A percentile compares a stretch with the other conserved stretches of the same genome.
Evolutionary conservation across 83 land plant genomes (phyloP).

Genomic region (Isoetes engelmannii): DNA sequence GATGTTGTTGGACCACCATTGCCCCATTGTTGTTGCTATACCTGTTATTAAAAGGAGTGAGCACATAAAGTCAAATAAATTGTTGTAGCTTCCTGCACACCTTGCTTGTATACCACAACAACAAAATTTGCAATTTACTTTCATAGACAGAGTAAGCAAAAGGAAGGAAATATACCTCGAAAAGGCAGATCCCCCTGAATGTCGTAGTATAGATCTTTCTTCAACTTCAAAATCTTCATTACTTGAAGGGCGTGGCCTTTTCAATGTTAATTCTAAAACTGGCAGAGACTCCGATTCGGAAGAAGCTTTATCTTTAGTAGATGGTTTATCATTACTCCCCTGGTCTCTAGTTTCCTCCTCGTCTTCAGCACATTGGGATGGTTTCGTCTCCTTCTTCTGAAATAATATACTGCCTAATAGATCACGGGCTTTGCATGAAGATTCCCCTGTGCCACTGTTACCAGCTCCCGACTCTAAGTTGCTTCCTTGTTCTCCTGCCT

Average conservation of each 20-base stretch:
- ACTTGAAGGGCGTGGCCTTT: conserved; percentile 37
- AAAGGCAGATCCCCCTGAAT: conserved; percentile 79
- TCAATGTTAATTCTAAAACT: conserved; percentile 55
- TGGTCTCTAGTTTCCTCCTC: conserved; percentile 23
- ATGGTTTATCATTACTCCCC: conserved; percentile 28
- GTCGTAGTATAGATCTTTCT: conserved; percentile 46
- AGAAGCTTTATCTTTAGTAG: conserved; percentile 23
- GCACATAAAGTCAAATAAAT: not conserved
- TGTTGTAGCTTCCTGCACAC: not conserved
- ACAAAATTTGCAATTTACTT: not conserved
- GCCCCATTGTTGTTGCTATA: conserved; percentile 38
- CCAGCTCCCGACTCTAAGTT: conserved; percentile 2
- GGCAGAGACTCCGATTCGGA: conserved; percentile 33
- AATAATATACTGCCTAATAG: conserved; percentile 32
- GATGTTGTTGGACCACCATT: conserved; percentile 16
- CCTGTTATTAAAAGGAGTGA: conserved; percentile 28
- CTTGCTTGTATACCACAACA: not conserved
- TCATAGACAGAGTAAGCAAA: not conserved
- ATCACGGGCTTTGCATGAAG: conserved; percentile 32
- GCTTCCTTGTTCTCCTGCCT: no score
- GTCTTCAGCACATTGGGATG: conserved; percentile 16
- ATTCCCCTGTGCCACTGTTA: conserved; percentile 17
- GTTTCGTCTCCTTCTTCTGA: conserved; percentile 22
- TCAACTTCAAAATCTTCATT: conserved; percentile 39
- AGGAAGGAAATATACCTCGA: conserved; percentile 47